Evolutionary conservation across 2,329 filamentous ascomycete genomes (phyloP).

Genomic region (Fusarium heterosporum): DNA sequence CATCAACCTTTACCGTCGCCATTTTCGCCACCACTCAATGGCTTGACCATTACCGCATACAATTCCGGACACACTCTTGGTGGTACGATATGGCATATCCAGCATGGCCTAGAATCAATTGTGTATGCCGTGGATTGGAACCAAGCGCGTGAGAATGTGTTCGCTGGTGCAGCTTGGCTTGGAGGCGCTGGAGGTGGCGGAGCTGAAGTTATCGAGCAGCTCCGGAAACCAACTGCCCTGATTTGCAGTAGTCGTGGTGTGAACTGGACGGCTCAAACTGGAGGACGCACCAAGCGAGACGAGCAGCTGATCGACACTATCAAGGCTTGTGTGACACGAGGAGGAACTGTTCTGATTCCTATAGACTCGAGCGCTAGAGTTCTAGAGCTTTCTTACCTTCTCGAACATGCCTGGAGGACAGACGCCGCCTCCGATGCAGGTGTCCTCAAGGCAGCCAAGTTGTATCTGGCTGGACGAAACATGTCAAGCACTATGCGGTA

Average conservation of each 20-base stretch:
- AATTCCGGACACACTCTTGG: slow-evolving; percentile 96
- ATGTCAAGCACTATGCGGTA: slow-evolving; percentile 90
- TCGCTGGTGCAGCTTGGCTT: slow-evolving; percentile 93
- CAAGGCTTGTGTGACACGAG: slow-evolving; percentile 79
- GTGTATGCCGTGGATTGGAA: slow-evolving; percentile 99
- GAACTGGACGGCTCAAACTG: slow-evolving; percentile 75
- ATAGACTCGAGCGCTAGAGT: slow-evolving; percentile 96
- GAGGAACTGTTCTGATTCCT: slow-evolving; percentile 92
- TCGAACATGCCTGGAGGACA: slow-evolving; percentile 91
- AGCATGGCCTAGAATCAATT: slow-evolving; percentile 95
- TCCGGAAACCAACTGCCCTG: slow-evolving; percentile 92
- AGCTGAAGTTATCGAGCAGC: slow-evolving; percentile 90
- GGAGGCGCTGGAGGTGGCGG: slow-evolving; percentile 83
- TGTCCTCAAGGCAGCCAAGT: slow-evolving; percentile 64
- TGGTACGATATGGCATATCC: slow-evolving; percentile 98
- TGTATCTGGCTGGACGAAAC: slow-evolving; percentile 89
- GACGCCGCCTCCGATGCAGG: slow-evolving; percentile 66
- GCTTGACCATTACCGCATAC: slow-evolving; percentile 94
- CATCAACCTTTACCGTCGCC: slow-evolving; percentile 89
- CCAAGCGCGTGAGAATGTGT: slow-evolving; percentile 94
- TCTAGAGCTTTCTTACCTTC: slow-evolving; percentile 87
- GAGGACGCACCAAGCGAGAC: slow-evolving; percentile 83
- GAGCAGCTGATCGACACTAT: slow-evolving; percentile 87
- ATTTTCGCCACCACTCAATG: slow-evolving; percentile 88
- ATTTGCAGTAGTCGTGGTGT: slow-evolving; percentile 91